Base-by-base conservation (phyloP, 805 yeast species). In the Candida odintsovae region DNA sequence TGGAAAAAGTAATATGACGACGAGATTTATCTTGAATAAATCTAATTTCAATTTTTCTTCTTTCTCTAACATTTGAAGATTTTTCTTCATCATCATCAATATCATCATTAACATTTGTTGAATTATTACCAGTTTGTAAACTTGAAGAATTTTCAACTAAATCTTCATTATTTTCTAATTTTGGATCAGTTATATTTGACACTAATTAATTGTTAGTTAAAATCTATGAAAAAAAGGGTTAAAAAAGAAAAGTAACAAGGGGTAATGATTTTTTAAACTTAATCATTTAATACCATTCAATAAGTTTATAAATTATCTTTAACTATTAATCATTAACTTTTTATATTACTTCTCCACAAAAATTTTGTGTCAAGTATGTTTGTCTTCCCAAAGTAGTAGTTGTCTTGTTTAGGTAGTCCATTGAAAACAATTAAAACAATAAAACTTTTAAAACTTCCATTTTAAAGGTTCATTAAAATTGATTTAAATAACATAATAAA, bases 11-110 rank as follows among this genome's bases (percentile, higher is more conserved):
- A 59, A 94, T 95, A 70, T 94, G 99, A 63, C 99, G 87, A 67
- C 99, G 82, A 19, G 96, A 88, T 71, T 94, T 94, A 69, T 94
- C 97, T 72, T 92, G 96, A 62, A 94, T 94, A 64, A 94, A 94
- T 73, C 89, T 88, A 66, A 94, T 94, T 69, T 94, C 99, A 61
- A 92, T 92, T 70, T 92, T 92, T 73, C 99, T 78, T 64, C 86
- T 72, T 63, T 81, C 86, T 54, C 82, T 73, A 49, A 69, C 62
- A 37, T 61, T 51, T 28, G 67, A 61, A 43, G 67, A 73, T 36
- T 73, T 78, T 25, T 75, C 80, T 42, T 75, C 78, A 38, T 71
- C 76, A 42, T 72, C 77, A 37, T 69, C 77, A 12, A 66, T 66
- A 31, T 63, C 69, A 7, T 55, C 62, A 35, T 45, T 38, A 4